Base-by-base conservation (phyloP, 768 basidiomycete genomes). In the Lactarius pseudohatsudake region DNA sequence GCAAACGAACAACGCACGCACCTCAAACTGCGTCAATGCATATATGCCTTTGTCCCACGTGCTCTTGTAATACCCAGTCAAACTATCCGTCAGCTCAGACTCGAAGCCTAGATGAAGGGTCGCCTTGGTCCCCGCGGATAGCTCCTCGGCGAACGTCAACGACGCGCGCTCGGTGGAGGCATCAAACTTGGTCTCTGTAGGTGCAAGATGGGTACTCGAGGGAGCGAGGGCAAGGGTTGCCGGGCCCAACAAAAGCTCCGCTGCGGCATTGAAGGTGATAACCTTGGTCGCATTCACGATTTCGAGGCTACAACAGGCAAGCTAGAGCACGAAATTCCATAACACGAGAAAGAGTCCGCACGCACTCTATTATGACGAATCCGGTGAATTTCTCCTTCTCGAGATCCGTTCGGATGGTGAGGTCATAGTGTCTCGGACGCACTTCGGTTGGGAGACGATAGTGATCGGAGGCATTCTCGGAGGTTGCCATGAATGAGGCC, bases 1-100 rank as follows among this genome's bases (percentile, higher is more conserved):
- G 56, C 22, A 28, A 6, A 30, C 7, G 30, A 40, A 58, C 22
- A 10, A 28, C 1, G 7, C 18, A 65, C 73, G 50, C 65, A 86
- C 90, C 81, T 90, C 93, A 70, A 95, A 96, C 77, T 98, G 96
- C 41, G 96, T 97, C 60, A 98, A 79, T 36, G 89, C 82, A 74
- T 91, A 91, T 66, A 83, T 85, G 84, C 70, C 83, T 85, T 70
- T 85, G 82, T 38, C 87, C 88, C 57, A 86, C 83, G 50, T 84
- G 75, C 73, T 89, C 84, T 84, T 84, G 79, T 94, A 94, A 76
- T 94, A 94, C 32, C 93, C 94, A 73, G 84, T 84, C 93, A 97
- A 90, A 64, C 79, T 81, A 47, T 82, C 83, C 2, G 82, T 85
- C 55, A 98, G 80, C 70, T 84, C 79, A 15, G 86, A 87, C 61